Percentiles rank a stretch among this genome's conserved stretches.
These are phyloP conservation scores for Musa balbisiana DNA, from an alignment of 202 grass and related monocot species.

Conservation along the genomic window DNA sequence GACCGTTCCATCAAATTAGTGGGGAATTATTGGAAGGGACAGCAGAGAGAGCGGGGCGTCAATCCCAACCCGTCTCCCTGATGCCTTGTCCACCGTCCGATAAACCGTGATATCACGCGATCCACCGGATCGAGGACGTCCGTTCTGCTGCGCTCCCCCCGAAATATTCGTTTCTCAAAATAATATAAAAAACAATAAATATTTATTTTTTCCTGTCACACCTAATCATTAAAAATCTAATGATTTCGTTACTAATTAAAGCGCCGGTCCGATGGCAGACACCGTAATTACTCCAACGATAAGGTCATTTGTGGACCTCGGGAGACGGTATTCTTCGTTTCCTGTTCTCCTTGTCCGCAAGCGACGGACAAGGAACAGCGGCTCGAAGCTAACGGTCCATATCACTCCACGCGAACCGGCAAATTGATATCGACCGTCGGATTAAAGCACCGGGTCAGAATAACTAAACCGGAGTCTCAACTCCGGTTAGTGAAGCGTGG, in stretches of 20 bases:
- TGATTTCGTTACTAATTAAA: conserved; percentile 9
- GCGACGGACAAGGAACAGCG: conserved; percentile 46
- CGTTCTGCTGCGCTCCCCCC: not conserved
- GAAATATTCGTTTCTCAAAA: conserved; percentile 11
- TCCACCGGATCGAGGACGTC: not conserved
- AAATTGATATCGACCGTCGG: not conserved
- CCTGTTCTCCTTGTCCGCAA: conserved; percentile 39
- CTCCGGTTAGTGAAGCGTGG: not conserved
- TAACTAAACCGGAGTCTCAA: not conserved
- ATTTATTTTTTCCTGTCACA: conserved; percentile 16
- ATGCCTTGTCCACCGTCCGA: not conserved
- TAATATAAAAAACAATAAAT: not conserved
- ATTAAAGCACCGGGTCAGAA: not conserved
- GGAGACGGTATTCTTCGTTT: not conserved
- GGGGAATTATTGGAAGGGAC: not conserved
- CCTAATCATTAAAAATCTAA: conserved; percentile 26
- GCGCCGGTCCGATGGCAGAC: not conserved
- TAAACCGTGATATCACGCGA: not conserved
- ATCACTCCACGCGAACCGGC: not conserved
- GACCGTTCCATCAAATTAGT: not conserved
- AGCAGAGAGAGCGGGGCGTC: not conserved
- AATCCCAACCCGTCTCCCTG: too few relatives aligned
- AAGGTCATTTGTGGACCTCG: not conserved
- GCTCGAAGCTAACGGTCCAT: not conserved
- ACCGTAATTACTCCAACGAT: not conserved